A percentile compares a stretch with the other conserved stretches of the same genome.
Evolutionary conservation across 2,329 filamentous ascomycete species (phyloP).

Genomic region (Trichoderma citrinoviride): DNA sequence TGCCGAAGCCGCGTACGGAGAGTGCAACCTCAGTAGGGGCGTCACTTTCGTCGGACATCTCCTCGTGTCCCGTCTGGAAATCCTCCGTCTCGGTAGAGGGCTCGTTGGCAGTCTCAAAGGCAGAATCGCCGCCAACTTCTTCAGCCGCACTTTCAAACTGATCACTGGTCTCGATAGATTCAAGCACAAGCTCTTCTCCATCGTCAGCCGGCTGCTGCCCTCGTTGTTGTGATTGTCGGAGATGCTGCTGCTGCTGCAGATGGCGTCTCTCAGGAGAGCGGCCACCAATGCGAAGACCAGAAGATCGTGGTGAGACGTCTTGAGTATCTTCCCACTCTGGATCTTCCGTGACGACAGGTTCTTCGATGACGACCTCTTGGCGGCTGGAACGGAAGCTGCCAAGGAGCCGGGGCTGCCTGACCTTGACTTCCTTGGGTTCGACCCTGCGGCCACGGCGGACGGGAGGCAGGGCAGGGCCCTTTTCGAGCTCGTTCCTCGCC

Average conservation of each 20-base stretch:
- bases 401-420: slow-evolving; percentile 75
- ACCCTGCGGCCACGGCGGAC: slow-evolving; percentile 62
- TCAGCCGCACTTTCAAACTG: slow-evolving; percentile 74
- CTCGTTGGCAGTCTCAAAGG: slow-evolving; percentile 71
- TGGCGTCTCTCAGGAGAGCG: background rate
- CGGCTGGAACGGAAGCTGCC: slow-evolving; percentile 71
- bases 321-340: slow-evolving; percentile 84
- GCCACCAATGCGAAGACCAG: slow-evolving; percentile 19
- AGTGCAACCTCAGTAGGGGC: slow-evolving; percentile 90
- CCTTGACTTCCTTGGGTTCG: slow-evolving; percentile 71
- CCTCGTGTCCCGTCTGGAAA: slow-evolving; percentile 91
- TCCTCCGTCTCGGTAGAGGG: slow-evolving; percentile 84
- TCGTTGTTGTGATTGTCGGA: background rate
- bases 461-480: slow-evolving; percentile 38
- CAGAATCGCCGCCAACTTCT: slow-evolving; percentile 57
- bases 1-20: slow-evolving; percentile 44
- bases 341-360: slow-evolving; percentile 69
- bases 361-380: slow-evolving; percentile 70
- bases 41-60: slow-evolving; percentile 63
- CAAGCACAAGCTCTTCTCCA: background rate
- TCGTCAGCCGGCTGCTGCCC: background rate
- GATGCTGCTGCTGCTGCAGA: background rate
- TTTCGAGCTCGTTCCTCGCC: slow-evolving; percentile 51
- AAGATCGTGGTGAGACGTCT: slow-evolving; percentile 30
- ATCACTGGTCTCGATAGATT: slow-evolving; percentile 56